phyloP scores from a whole-genome alignment of 108 stramenopile genomes.

The Skeletonema marinoi region DNA sequence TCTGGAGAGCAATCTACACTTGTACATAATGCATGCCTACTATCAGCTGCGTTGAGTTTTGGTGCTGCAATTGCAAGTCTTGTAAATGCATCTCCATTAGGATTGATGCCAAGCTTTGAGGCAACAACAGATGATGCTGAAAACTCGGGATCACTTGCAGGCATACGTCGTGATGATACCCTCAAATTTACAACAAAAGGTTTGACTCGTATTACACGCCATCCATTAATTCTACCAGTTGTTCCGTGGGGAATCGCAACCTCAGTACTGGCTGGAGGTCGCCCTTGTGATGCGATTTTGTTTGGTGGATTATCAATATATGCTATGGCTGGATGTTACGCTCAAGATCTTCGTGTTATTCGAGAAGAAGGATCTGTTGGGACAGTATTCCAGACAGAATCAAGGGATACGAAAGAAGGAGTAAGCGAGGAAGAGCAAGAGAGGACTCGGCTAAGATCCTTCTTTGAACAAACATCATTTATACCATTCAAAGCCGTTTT shows the following conservation, averaged over 20 bases:
- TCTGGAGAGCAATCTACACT: not conserved
- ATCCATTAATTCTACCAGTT: slow-evolving; percentile 65
- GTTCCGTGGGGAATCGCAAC: slow-evolving; percentile 62
- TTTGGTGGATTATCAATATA: slow-evolving; percentile 58
- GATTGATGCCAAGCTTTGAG: slow-evolving; percentile 47
- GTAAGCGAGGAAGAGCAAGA: slow-evolving; percentile 11
- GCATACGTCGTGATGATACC: slow-evolving; percentile 43
- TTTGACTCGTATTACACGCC: slow-evolving; percentile 58
- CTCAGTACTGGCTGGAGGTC: slow-evolving; percentile 43
- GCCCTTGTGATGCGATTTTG: slow-evolving; percentile 38
- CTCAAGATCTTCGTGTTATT: slow-evolving; percentile 60
- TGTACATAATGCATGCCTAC: slow-evolving; percentile 17
- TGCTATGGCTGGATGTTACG: slow-evolving; percentile 54
- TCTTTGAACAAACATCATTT: slow-evolving; percentile 59
- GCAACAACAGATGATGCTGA: not conserved
- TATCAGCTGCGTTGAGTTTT: slow-evolving; percentile 35
- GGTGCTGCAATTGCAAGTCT: slow-evolving; percentile 56
- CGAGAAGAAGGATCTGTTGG: slow-evolving; percentile 66
- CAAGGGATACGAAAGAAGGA: not conserved
- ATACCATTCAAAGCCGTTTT: slow-evolving; percentile 54
- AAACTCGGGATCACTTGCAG: slow-evolving; percentile 4
- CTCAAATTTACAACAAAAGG: slow-evolving; percentile 52
- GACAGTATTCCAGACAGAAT: slow-evolving; percentile 46
- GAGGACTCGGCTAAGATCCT: slow-evolving; percentile 17
- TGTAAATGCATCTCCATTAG: slow-evolving; percentile 58